Conservation (phyloP, 495 filamentous ascomycete genomes). For the Talaromyces wortmannii region DNA sequence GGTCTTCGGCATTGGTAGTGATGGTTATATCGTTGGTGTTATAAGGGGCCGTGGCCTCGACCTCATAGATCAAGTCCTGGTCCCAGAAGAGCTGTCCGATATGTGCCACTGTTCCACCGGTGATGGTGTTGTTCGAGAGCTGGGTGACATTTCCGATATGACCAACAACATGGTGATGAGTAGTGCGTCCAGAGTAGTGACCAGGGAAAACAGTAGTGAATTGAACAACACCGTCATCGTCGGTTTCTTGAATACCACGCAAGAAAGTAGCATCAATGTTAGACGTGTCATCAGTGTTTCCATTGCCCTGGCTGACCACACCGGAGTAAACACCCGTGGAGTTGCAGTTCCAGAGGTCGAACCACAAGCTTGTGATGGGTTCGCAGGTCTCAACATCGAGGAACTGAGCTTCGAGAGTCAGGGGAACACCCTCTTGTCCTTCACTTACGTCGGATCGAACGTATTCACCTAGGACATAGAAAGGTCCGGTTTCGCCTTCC, state of each 20-base stretch:
- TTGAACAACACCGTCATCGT: conserved; percentile 37
- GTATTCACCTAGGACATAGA: conserved; percentile 22
- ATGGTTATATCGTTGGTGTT: conserved; percentile 41
- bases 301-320: conserved; percentile 12
- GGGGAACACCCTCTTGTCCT: conserved; percentile 35
- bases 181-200: conserved; percentile 43
- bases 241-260: conserved; percentile 43
- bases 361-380: conserved; percentile 37
- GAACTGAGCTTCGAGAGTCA: conserved; percentile 49
- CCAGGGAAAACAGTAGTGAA: conserved; percentile 47
- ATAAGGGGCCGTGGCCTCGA: conserved; percentile 46
- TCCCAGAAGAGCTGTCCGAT: conserved; percentile 59
- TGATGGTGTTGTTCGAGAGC: conserved; percentile 40
- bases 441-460: conserved; percentile 46
- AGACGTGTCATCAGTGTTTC: conserved; percentile 16
- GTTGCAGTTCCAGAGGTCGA: conserved; percentile 53
- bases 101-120: conserved; percentile 41
- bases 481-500: background rate
- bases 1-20: conserved; percentile 43
- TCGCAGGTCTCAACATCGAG: conserved; percentile 46
- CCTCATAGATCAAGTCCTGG: conserved; percentile 34
- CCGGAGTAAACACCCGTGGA: conserved; percentile 46
- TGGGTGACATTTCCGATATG: conserved; percentile 33
- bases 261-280: conserved; percentile 41
- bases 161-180: conserved; percentile 40